Base-by-base conservation (phyloP, 2,329 filamentous ascomycete genomes). In the Penicillium brasilianum region DNA sequence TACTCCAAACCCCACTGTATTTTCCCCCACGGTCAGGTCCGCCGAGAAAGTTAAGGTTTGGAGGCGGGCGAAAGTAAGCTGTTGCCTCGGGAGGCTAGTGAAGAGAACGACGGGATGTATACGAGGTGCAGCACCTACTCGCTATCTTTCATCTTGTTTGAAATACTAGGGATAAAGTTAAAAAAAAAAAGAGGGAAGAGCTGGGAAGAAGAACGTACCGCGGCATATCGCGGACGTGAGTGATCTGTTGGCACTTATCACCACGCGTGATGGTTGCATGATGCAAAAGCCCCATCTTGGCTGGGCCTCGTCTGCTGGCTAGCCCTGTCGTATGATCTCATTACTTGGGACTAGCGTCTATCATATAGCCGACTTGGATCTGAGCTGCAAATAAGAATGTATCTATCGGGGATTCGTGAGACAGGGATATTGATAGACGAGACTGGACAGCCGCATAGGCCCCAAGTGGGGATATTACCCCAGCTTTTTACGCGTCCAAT, bases 401-500 rank as follows among this genome's bases (percentile, higher is more conserved):
- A 22, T 37, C 20, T 20, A 39, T 39, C 50, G 34, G 13, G n/a
- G 10, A 9, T 37, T 22, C 7, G 14, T 6, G 14, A 8, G 10
- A 22, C 32, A 37, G 34, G 32, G 32, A 11, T 39, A 11, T 20
- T n/a, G 14, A 18, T 28, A 22, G 20, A 28, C n/a, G 14, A 14
- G 32, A 14, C 14, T 14, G 34, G 34, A 11, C 50, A 25, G 32
- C 36, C 13, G 50, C 50, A 37, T 18, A n/a, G 22, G 14, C 18
- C 50, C 32, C 50, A 53, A 18, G 50, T 28, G 50, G 50, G 39
- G 20, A n/a, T 22, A 34, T 53, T 34, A 53, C 32, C 50, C 50
- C 30, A 39, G 48, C 48, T 34, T 30, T 30, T 18, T 34, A 34
- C 9, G 16, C 14, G n/a, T 14, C 30, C 18, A 14, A 22, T 50